Percentiles rank a stretch among this genome's conserved stretches.
Conservation (phyloP, 1,284 basidiomycete species). For the Singerocomus rubriflavus region DNA sequence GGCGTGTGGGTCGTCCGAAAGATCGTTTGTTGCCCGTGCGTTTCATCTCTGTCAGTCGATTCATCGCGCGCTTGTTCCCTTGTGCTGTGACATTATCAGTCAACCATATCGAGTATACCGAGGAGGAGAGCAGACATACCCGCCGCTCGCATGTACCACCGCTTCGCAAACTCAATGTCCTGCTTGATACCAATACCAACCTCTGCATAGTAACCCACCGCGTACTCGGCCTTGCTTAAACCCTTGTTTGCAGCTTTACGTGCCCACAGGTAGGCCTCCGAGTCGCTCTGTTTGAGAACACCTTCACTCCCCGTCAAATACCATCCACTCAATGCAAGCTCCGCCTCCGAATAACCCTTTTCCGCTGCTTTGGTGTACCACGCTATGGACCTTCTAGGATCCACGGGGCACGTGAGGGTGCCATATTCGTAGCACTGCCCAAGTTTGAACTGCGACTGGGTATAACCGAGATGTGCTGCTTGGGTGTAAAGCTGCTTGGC, state of each 20-base stretch:
- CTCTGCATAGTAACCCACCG: slow-evolving; percentile 96
- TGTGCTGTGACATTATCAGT: slow-evolving; percentile 56
- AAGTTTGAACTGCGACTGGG: slow-evolving; percentile 92
- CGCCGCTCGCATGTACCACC: slow-evolving; percentile 98
- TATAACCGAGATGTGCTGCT: slow-evolving; percentile 92
- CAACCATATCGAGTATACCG: not conserved
- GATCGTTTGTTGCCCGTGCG: slow-evolving; percentile 70
- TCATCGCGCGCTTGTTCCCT: slow-evolving; percentile 95
- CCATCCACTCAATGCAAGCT: slow-evolving; percentile 96
- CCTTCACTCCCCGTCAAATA: slow-evolving; percentile 95
- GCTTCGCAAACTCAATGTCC: slow-evolving; percentile 93
- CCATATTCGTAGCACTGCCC: slow-evolving; percentile 97
- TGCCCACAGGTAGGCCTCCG: slow-evolving; percentile 97
- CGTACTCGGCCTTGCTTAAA: slow-evolving; percentile 91
- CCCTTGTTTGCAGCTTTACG: slow-evolving; percentile 92
- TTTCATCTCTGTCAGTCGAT: slow-evolving; percentile 89
- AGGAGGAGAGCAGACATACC: slow-evolving; percentile 51
- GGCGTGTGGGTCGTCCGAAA: slow-evolving; percentile 81
- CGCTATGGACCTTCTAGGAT: slow-evolving; percentile 90
- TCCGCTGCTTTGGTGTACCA: slow-evolving; percentile 99
- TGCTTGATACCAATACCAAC: slow-evolving; percentile 97
- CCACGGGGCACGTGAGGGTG: slow-evolving; percentile 83
- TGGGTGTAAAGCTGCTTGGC: slow-evolving; percentile 89
- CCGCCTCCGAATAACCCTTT: slow-evolving; percentile 92
- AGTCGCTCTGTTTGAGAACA: slow-evolving; percentile 95